Evolutionary conservation across 306 rosid species (phyloP), one percentile per base, ranked within the genome.

Genomic region (Arachis hypogaea): DNA sequence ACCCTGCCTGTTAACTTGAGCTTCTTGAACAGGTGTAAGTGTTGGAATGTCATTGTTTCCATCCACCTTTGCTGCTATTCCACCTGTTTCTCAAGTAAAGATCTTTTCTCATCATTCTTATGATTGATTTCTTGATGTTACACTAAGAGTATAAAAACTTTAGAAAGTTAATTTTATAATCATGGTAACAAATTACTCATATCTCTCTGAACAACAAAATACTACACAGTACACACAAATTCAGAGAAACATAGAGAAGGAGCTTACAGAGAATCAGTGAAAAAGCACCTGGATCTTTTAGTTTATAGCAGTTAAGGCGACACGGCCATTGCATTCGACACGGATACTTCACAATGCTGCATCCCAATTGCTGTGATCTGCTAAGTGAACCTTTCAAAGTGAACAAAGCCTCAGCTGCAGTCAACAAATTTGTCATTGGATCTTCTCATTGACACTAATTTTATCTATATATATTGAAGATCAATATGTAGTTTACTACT

Each of bases 351-450:
- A 68, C 72, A 66, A 66, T 68, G 42, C 42, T 72, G 69, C 82
- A 66, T 14, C 63, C 11, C 5, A 63, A 51, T 77, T 75, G 82
- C 52, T 68, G 80, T 46, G 85, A 64, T 75, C 74, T 14, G 56
- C 61, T 69, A 52, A 60, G 14, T 7, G 50, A 47, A 40, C 66
- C 74, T 60, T 84, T 78, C 81, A 84, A 81, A 71, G 68, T 76
- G 60, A 77, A 46, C 72, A 70, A 71, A 72, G 87, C 88, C 78
- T 87, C 87, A 83, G 85, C 95, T 89, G 80, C 59, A 47, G 9
- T 69, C 11, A 69, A 54, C 55, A 80, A 69, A 29, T 58, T 33
- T 47, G 9, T 42, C 18, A 7, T 45, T 43, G 22, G 58, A 67
- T 45, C 62, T 66, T 7, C 51, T 28, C n/a, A 38, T 62, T 47